Evolutionary conservation across 2,329 filamentous ascomycete species (phyloP).

Genomic region (Aspergillus pseudotamarii): DNA sequence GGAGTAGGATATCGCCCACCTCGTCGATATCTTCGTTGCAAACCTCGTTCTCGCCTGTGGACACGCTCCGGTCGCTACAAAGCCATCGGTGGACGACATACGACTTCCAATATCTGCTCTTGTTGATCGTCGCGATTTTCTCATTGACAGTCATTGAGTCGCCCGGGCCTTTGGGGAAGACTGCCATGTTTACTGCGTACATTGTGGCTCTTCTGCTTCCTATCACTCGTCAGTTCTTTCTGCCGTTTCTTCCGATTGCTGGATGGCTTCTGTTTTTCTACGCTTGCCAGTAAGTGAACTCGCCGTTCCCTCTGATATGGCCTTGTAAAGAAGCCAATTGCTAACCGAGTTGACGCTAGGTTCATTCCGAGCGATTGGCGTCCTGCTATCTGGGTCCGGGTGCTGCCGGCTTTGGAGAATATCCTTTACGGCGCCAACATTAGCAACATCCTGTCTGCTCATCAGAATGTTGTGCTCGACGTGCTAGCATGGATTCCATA

Average conservation of each 20-base stretch:
- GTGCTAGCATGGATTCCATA: constrained; percentile 93
- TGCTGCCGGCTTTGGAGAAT: constrained; percentile 91
- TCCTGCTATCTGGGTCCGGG: constrained; percentile 92
- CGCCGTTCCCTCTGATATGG: not conserved
- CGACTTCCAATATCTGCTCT: constrained; percentile 80
- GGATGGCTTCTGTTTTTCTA: constrained; percentile 92
- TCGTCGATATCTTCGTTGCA: constrained; percentile 76
- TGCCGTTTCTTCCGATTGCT: constrained; percentile 82
- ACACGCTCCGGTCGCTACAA: constrained; percentile 75
- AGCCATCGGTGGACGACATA: constrained; percentile 78
- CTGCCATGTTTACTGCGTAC: constrained; percentile 67
- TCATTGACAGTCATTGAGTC: constrained; percentile 78
- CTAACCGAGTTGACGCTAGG: constrained; percentile 51
- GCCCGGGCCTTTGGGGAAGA: constrained; percentile 78
- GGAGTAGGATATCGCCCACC: constrained; percentile 66
- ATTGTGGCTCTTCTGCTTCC: constrained; percentile 76
- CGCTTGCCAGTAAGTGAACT: constrained; percentile 75
- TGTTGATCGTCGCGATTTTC: constrained; percentile 77
- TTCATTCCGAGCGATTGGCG: constrained; percentile 89
- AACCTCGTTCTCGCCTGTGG: constrained; percentile 77
- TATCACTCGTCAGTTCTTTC: constrained; percentile 84
- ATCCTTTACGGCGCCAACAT: constrained; percentile 95
- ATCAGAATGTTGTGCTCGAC: constrained; percentile 81
- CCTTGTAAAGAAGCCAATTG: not conserved
- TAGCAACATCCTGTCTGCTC: constrained; percentile 90